Conservation (phyloP, 768 basidiomycete species). For the Trametes coccinea region DNA sequence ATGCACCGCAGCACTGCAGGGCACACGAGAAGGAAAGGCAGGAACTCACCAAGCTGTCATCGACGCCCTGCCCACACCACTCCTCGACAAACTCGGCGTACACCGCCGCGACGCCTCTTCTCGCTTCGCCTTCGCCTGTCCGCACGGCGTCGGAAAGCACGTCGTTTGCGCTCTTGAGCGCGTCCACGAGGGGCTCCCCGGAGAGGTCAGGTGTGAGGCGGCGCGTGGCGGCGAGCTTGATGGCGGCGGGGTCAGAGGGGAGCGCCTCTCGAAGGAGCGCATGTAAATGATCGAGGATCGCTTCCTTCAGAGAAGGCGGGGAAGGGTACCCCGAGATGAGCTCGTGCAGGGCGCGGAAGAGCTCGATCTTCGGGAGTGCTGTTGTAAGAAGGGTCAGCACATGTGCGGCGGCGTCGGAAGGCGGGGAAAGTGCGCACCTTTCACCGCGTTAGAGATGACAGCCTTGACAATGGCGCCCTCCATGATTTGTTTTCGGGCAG, state of each 20-base stretch:
- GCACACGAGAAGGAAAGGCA: not conserved
- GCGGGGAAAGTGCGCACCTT: conserved; percentile 51
- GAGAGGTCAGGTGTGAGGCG: conserved; percentile 35
- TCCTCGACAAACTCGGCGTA: conserved; percentile 49
- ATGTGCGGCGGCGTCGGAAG: not conserved
- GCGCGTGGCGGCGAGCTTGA: conserved; percentile 42
- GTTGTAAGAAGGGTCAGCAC: conserved; percentile 16
- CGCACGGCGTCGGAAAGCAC: conserved; percentile 44
- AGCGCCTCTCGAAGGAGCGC: conserved; percentile 39
- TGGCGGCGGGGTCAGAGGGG: conserved; percentile 40
- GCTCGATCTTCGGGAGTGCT: conserved; percentile 43
- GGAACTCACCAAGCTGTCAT: conserved; percentile 33
- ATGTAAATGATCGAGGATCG: conserved; percentile 47
- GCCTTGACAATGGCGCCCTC: conserved; percentile 77
- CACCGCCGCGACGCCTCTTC: conserved; percentile 36
- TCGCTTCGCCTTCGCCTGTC: conserved; percentile 20
- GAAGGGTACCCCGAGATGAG: conserved; percentile 47
- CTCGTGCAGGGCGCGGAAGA: conserved; percentile 44
- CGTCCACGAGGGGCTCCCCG: conserved; percentile 57
- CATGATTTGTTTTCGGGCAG: conserved; percentile 67
- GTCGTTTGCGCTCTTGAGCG: conserved; percentile 48
- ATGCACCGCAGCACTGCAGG: not conserved
- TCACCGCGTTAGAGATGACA: conserved; percentile 71
- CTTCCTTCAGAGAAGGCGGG: conserved; percentile 38
- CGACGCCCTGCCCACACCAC: conserved; percentile 43